Evolutionary conservation across 116 monocot species (phyloP).

Genomic region (Zostera marina): DNA sequence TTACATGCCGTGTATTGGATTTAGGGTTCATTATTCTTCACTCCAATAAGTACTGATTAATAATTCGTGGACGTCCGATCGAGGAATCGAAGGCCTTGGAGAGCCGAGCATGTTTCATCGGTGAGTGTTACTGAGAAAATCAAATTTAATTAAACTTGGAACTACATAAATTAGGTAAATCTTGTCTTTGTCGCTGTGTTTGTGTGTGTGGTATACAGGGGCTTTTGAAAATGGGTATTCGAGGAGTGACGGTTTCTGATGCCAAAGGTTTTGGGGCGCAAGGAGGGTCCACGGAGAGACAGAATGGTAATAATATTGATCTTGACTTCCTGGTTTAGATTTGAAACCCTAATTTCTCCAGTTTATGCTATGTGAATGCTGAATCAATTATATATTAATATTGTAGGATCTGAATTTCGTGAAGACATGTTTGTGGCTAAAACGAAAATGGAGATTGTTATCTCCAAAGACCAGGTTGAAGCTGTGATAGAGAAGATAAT

Average conservation of each 20-base stretch:
- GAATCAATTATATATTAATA: not conserved
- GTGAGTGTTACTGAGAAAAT: slow-evolving; percentile 6
- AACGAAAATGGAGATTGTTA: slow-evolving; percentile 79
- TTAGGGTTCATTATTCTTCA: not conserved
- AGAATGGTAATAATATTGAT: slow-evolving; percentile 29
- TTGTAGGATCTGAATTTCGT: slow-evolving; percentile 74
- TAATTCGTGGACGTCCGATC: too few species aligned
- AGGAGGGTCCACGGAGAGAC: slow-evolving; percentile 62
- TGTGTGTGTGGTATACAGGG: too few species aligned
- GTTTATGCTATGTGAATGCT: not conserved
- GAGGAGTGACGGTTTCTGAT: slow-evolving; percentile 75
- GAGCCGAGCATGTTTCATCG: slow-evolving; percentile 64
- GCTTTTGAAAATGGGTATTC: slow-evolving; percentile 67
- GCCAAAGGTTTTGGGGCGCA: slow-evolving; percentile 80
- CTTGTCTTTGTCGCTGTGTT: too few species aligned
- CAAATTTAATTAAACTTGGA: not conserved
- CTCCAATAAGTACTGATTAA: too few species aligned
- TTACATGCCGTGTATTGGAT: not conserved
- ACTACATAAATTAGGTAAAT: not conserved
- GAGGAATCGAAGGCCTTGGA: slow-evolving; percentile 80
- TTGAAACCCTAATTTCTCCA: too few species aligned
- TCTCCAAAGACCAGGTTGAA: slow-evolving; percentile 73
- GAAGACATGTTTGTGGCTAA: slow-evolving; percentile 73
- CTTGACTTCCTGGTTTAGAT: not conserved
- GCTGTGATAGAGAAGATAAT: slow-evolving; percentile 63